Evolutionary conservation across 345 rosid genomes (phyloP).

Genomic region (Eucalyptus polybractea): DNA sequence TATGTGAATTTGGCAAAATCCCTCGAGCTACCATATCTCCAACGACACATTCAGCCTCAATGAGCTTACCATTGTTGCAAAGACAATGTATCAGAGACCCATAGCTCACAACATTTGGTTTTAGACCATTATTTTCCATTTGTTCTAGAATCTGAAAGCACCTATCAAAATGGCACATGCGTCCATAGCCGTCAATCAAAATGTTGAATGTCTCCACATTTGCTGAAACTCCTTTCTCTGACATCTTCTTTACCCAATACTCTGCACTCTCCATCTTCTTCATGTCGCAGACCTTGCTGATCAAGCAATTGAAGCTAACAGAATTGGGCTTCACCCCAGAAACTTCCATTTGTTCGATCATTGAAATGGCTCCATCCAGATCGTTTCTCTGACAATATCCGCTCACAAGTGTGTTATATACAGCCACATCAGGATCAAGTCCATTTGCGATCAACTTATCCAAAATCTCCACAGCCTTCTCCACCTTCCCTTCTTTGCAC

Average conservation of each 20-base stretch:
- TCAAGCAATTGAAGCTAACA: slow-evolving; percentile 52
- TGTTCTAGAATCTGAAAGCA: slow-evolving; percentile 66
- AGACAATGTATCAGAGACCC: slow-evolving; percentile 64
- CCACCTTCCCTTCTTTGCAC: slow-evolving; percentile 51
- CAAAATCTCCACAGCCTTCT: slow-evolving; percentile 53
- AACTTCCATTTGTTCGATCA: slow-evolving; percentile 42
- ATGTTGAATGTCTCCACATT: slow-evolving; percentile 48
- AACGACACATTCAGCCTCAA: slow-evolving; percentile 63
- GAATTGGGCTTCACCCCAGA: slow-evolving; percentile 39
- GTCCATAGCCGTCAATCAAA: slow-evolving; percentile 65
- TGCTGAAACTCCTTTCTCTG: slow-evolving; percentile 42
- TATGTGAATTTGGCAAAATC: slow-evolving; percentile 39
- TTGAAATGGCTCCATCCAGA: slow-evolving; percentile 26
- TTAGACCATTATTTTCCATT: slow-evolving; percentile 49
- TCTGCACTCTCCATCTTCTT: slow-evolving; percentile 52
- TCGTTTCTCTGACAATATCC: slow-evolving; percentile 57
- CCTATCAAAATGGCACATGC: slow-evolving; percentile 33
- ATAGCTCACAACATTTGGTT: slow-evolving; percentile 61
- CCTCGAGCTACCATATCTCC: slow-evolving; percentile 55
- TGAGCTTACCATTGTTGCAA: slow-evolving; percentile 58
- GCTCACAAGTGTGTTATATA: slow-evolving; percentile 47
- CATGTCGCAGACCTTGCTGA: slow-evolving; percentile 41
- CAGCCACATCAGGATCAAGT: slow-evolving; percentile 32
- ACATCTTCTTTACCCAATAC: slow-evolving; percentile 55
- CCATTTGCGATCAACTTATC: slow-evolving; percentile 30